phyloP scores from a whole-genome alignment of 352 stramenopile species.

The Globisporangium nagaii region DNA sequence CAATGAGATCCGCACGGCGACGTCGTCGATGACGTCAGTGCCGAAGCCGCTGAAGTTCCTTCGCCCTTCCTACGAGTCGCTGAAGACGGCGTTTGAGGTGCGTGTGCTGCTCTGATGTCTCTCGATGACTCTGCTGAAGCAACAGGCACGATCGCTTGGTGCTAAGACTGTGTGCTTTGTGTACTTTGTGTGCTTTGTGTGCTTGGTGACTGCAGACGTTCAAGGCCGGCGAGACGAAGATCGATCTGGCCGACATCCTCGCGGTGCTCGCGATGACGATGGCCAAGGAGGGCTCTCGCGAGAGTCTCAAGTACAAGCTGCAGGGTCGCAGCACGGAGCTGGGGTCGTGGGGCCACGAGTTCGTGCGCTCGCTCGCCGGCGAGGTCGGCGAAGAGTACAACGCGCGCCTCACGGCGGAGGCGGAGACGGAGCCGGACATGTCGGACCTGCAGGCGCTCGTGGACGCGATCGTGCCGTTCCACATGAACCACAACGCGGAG shows the following conservation, averaged over 20 bases:
- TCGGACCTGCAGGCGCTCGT: conserved; percentile 94
- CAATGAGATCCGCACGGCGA: conserved; percentile 95
- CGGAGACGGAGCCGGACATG: conserved; percentile 58
- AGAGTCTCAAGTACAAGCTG: conserved; percentile 90
- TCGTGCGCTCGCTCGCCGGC: conserved; percentile 95
- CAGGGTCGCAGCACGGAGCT: conserved; percentile 88
- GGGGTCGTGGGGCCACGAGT: conserved; percentile 98
- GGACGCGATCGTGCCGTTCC: conserved; percentile 98
- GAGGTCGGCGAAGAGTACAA: conserved; percentile 96
- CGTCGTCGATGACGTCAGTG: conserved; percentile 98
- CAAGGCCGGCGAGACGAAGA: conserved; percentile 57
- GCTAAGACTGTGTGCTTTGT: neutral
- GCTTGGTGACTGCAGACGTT: conserved; percentile 19
- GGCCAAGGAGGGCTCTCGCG: conserved; percentile 89
- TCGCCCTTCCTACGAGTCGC: conserved; percentile 90
- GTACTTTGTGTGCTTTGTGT: neutral
- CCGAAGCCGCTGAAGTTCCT: conserved; percentile 99
- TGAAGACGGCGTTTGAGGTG: conserved; percentile 86
- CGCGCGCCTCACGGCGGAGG: conserved; percentile 55
- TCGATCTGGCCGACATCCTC: conserved; percentile 83
- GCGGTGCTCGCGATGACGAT: conserved; percentile 98
- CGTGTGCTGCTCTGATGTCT: neutral
- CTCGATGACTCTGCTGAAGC: neutral
- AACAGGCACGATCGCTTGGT: neutral
- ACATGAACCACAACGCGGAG: conserved; percentile 99